Evolutionary conservation across 805 yeast species (phyloP), one percentile per base, ranked within the genome.

Genomic region (Blastobotrys mokoenaii): DNA sequence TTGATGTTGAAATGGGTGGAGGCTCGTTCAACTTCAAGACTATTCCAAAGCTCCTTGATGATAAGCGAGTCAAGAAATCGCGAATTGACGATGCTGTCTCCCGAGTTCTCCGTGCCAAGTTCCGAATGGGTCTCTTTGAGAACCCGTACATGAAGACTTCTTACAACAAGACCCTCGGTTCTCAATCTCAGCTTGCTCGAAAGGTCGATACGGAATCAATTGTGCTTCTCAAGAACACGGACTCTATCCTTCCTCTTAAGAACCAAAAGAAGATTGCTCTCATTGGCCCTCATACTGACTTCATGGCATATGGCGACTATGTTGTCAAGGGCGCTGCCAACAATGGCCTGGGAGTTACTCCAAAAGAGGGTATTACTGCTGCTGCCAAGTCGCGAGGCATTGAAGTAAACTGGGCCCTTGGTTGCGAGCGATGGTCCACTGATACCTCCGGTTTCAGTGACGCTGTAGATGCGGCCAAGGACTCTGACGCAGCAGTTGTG

Each of bases 1-100:
- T 79, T 46, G 80, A 77, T 56, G 63, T 80, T 51, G 84, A 79
- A 59, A 76, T 77, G 81, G 84, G 84, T 1, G 35, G 16, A 5
- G 14, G 35, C 16, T 32, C 35, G 14, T 15, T 32, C 10, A n/a
- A 15, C 16, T 12, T 12, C 16, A 15, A 6, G 16, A 32, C 14
- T 29, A 29, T 29, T 9, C 9, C 32, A 9, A 29, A 29, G 9
- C 9, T 29, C 11, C 11, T 29, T 12, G 11, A 9, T 12, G 12
- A 29, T 29, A 12, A 12, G 11, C 9, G 11, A 9, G 32, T 29
- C 32, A 9, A 9, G 12, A 12, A 29, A 29, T 29, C 11, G 32
- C 9, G 32, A 12, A 12, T 29, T 12, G 32, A 29, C 12, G 32
- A 29, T 12, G 12, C 12, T 9, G 32, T 12, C 12, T 9, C 32